These are phyloP conservation scores for Pichia inconspicua DNA, from an alignment of 1,139 yeast genomes.

Conservation along the genomic window DNA sequence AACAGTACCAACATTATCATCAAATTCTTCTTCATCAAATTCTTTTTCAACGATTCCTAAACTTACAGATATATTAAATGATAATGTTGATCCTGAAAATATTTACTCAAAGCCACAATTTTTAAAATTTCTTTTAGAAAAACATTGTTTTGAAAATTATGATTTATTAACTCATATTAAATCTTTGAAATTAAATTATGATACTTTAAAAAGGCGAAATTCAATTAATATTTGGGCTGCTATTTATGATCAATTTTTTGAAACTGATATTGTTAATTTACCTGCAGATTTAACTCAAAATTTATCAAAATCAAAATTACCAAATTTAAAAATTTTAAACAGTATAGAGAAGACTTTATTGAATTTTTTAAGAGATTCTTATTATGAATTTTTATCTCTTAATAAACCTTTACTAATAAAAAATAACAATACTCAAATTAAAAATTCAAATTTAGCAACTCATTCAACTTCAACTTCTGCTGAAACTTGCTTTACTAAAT, in stretches of 20 bases:
- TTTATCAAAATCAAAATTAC: conserved; percentile 16
- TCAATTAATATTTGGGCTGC: conserved; percentile 20
- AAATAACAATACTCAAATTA: neutral
- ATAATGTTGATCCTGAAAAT: conserved; percentile 15
- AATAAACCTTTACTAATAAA: conserved; percentile 1
- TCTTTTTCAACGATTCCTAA: conserved; percentile 16
- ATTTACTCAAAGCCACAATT: conserved; percentile 21
- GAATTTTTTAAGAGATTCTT: conserved; percentile 22
- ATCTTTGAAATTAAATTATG: conserved; percentile 12
- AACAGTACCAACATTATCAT: neutral
- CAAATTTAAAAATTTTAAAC: conserved; percentile 14
- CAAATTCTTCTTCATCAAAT: neutral
- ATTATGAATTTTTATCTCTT: conserved; percentile 23
- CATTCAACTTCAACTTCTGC: neutral
- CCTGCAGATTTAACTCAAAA: conserved; percentile 22
- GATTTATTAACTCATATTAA: conserved; percentile 25
- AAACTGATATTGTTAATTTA: conserved; percentile 24
- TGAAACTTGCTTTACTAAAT: conserved; percentile 1
- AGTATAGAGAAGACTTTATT: conserved; percentile 19
- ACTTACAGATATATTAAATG: conserved; percentile 20
- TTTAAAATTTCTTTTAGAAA: conserved; percentile 21
- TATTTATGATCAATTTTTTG: conserved; percentile 22
- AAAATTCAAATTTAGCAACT: neutral
- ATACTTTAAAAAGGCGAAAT: conserved; percentile 1
- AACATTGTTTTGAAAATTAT: conserved; percentile 28